Conservation (phyloP, 192 early-diverging fungal genomes). For the Cetraspora pellucida region DNA sequence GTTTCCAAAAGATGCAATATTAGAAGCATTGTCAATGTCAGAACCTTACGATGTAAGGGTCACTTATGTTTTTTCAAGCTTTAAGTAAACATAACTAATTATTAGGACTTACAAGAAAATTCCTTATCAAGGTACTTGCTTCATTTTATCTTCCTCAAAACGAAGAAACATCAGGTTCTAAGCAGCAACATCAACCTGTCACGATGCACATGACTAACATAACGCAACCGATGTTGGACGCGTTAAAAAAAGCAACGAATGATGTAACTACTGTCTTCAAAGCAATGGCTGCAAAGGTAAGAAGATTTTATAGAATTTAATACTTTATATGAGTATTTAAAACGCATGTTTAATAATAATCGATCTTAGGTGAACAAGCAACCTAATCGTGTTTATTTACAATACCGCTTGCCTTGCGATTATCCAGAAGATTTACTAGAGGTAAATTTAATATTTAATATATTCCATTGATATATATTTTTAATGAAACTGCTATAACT, state of each 20-base stretch:
- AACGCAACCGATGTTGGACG: constrained; percentile 26
- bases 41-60: neutral
- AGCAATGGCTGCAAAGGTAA: constrained; percentile 25
- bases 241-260: constrained; percentile 27
- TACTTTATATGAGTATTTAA: neutral
- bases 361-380: neutral
- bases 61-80: neutral
- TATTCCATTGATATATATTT: neutral
- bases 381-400: constrained; percentile 19
- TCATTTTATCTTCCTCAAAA: constrained; percentile 27
- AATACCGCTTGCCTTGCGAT: constrained; percentile 25
- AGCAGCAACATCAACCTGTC: constrained; percentile 16
- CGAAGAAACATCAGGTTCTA: neutral
- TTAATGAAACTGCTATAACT: neutral
- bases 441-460: neutral
- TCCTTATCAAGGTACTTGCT: constrained; percentile 5
- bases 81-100: neutral
- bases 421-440: constrained; percentile 24
- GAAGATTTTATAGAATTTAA: neutral
- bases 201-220: constrained; percentile 15
- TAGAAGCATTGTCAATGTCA: constrained; percentile 38
- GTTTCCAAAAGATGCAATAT: constrained; percentile 58
- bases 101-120: neutral
- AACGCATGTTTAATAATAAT: neutral
- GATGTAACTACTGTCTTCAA: constrained; percentile 3